phyloP scores from a whole-genome alignment of 169 alveolate genomes.

The Sarcocystis neurona region DNA sequence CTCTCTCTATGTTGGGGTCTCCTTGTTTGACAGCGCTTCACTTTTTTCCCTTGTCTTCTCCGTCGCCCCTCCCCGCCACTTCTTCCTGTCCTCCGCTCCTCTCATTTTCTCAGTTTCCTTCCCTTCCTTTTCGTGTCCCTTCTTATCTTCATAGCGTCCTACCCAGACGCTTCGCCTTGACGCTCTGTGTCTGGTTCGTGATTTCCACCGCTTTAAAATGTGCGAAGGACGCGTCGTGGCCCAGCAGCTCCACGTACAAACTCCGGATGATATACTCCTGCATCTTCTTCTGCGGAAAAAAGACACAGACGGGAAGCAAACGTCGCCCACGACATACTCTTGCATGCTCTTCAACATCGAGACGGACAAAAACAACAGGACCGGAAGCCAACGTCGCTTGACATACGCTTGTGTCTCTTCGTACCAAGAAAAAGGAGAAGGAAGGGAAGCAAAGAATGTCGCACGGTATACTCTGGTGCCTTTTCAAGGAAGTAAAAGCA shows the following conservation, averaged over 20 bases:
- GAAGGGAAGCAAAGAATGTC: no score
- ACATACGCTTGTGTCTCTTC: no score
- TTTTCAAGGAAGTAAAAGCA: no score
- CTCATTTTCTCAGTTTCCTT: not conserved
- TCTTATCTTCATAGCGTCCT: no score
- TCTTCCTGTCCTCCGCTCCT: slow-evolving; percentile 25
- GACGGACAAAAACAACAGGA: no score
- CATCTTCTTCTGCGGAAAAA: slow-evolving; percentile 58
- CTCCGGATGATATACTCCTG: slow-evolving; percentile 83
- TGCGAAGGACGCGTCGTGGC: slow-evolving; percentile 93
- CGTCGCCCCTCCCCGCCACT: not conserved
- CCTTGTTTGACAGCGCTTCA: not conserved
- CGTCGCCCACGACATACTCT: not conserved
- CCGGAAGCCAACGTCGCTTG: no score
- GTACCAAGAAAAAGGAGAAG: no score
- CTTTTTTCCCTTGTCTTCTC: no score
- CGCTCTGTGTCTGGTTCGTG: slow-evolving; percentile 80
- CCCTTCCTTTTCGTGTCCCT: no score
- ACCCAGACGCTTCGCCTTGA: slow-evolving; percentile 83
- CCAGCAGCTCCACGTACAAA: slow-evolving; percentile 93
- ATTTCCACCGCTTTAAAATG: slow-evolving; percentile 92
- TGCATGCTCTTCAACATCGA: no score
- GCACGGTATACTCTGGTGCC: no score
- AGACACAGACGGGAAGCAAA: not conserved
- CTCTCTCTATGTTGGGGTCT: not conserved